These are phyloP conservation scores for Suillus occidentalis DNA, from an alignment of 768 basidiomycete species.

Conservation along the genomic window DNA sequence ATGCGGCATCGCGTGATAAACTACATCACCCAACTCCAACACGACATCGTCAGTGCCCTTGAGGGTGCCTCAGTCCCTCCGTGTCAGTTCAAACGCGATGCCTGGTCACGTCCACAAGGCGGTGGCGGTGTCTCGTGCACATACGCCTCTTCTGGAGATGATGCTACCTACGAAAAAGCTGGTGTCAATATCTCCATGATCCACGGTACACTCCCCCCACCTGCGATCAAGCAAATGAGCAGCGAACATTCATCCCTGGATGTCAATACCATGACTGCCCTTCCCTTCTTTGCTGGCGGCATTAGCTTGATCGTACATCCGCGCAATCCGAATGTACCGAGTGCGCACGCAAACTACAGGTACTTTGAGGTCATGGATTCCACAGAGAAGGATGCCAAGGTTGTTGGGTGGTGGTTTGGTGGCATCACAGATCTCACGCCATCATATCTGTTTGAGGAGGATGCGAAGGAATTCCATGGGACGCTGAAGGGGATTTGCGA, in stretches of 20 bases:
- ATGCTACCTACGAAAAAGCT: slow-evolving; percentile 23
- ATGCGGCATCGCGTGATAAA: background rate
- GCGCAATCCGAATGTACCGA: slow-evolving; percentile 21
- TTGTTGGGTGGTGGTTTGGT: slow-evolving; percentile 30
- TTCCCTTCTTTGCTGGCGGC: slow-evolving; percentile 18
- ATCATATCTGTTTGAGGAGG: slow-evolving; percentile 46
- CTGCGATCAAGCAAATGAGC: slow-evolving; percentile 25
- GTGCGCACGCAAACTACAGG: slow-evolving; percentile 26
- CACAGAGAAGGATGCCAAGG: slow-evolving; percentile 9
- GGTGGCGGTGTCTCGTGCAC: slow-evolving; percentile 22
- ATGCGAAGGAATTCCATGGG: slow-evolving; percentile 47
- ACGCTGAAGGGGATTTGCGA: slow-evolving; percentile 46
- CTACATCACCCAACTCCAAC: slow-evolving; percentile 20
- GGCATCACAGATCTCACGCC: slow-evolving; percentile 47
- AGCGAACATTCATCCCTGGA: slow-evolving; percentile 18
- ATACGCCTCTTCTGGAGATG: slow-evolving; percentile 4
- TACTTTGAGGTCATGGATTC: slow-evolving; percentile 26
- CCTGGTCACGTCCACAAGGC: slow-evolving; percentile 20
- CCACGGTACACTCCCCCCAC: slow-evolving; percentile 16
- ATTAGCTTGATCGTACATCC: slow-evolving; percentile 26
- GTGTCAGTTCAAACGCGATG: slow-evolving; percentile 17
- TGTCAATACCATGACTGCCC: slow-evolving; percentile 11
- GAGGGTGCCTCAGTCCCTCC: slow-evolving; percentile 13
- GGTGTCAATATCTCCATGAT: slow-evolving; percentile 23
- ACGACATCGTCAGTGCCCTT: slow-evolving; percentile 21